Evolutionary conservation across 2,329 filamentous ascomycete species (phyloP).

Genomic region (Fusarium sp.): DNA sequence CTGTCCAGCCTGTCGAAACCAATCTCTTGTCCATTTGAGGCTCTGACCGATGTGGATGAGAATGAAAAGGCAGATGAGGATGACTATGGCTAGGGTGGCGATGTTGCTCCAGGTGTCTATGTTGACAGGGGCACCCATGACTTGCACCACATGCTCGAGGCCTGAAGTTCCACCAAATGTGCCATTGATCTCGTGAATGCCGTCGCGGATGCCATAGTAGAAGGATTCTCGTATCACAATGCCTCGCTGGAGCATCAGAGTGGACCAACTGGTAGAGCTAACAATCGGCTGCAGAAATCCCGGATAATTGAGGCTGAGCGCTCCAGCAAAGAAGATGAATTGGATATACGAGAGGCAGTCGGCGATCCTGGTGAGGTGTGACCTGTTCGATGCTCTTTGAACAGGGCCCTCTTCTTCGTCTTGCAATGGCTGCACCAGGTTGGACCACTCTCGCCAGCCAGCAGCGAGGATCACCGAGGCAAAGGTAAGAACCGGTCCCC

Average conservation of each 20-base stretch:
- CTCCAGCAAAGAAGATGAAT: conserved; percentile 77
- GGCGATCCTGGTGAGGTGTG: conserved; percentile 41
- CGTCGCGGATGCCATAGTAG: conserved; percentile 56
- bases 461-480: conserved; percentile 32
- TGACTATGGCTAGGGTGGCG: conserved; percentile 70
- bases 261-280: conserved; percentile 75
- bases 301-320: conserved; percentile 77
- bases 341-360: conserved; percentile 82
- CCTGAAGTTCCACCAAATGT: conserved; percentile 68
- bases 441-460: conserved; percentile 25
- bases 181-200: conserved; percentile 75
- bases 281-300: conserved; percentile 79
- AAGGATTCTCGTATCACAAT: conserved; percentile 35
- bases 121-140: conserved; percentile 72
- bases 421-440: conserved; percentile 7
- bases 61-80: conserved; percentile 70
- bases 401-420: conserved; percentile 22
- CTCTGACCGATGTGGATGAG: conserved; percentile 56
- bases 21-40: conserved; percentile 54
- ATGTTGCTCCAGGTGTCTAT: conserved; percentile 77
- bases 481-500: conserved; percentile 25
- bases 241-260: conserved; percentile 67
- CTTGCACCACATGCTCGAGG: conserved; percentile 74
- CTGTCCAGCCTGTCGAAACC: conserved; percentile 50
- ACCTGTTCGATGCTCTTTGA: conserved; percentile 4